Base-by-base conservation (phyloP, 2,329 filamentous ascomycete genomes). In the Fusarium sp. region DNA sequence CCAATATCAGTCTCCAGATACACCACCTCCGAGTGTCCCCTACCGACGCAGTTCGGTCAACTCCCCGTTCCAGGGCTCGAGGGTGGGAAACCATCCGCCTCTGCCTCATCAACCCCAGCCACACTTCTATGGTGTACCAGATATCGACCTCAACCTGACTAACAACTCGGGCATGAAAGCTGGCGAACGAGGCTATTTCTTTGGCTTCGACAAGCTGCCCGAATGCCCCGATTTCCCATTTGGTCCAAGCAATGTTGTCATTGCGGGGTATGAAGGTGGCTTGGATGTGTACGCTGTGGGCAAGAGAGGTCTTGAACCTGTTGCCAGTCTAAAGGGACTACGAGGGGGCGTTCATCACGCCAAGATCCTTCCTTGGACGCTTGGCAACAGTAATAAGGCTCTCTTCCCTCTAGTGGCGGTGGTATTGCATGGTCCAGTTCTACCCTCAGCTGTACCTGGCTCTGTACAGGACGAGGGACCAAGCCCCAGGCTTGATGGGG, bases 191-290 rank as follows among this genome's bases (percentile, higher is more conserved):
- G 93, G 93, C 13, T 94, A 93, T 74, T 93, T 92, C 79, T 96
- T 94, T 79, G 91, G 92, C 11, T 95, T 97, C 76, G 95, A 97
- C 79, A 90, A 86, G 6, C 85, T 97, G 47, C 86, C 88, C 4
- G 80, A 83, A n/a, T 80, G 81, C 44, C 76, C 78, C 12, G 80
- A 83, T 59, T 79, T 80, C 59, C 74, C 75, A 22, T 77, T 82
- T 61, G 83, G 84, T 38, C 83, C 83, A 60, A 88, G 93, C 77
- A 91, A 92, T 80, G 90, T 93, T 31, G 85, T 95, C 48, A 82
- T 97, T 9, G 89, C 94, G 14, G 95, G 95, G 4, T 94, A 91
- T 74, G 92, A 97, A 79, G 93, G 94, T 45, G 91, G 91, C 3
- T 79, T 98, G 55, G 92, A 95, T 71, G 88, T 97, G 22, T 91